Conservation (phyloP, 257 asterid genomes). For the Paraleonurus japonicus region DNA sequence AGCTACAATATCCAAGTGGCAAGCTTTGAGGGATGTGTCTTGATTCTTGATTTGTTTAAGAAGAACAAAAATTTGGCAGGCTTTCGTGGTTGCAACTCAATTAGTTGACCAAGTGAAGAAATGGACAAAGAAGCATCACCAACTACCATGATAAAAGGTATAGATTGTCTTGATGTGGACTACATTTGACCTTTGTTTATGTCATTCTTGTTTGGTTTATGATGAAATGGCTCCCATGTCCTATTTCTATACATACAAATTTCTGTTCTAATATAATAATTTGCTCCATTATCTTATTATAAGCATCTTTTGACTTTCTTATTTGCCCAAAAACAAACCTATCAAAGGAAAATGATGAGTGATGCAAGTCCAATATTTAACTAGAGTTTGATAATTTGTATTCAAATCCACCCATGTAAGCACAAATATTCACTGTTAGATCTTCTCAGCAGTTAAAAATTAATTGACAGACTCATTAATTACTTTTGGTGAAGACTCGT, state of each 20-base stretch:
- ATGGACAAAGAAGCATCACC: conserved; percentile 13
- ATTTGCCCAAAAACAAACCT: not conserved
- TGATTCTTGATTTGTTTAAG: not conserved
- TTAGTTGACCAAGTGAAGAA: conserved; percentile 35
- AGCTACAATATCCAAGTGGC: conserved; percentile 62
- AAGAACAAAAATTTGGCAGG: conserved; percentile 34
- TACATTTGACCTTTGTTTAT: conserved; percentile 38
- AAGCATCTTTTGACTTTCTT: conserved; percentile 10
- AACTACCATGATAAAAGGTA: conserved; percentile 29
- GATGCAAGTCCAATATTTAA: not conserved
- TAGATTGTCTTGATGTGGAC: conserved; percentile 28
- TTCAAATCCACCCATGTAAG: not conserved
- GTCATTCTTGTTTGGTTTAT: conserved; percentile 14
- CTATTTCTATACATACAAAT: not conserved
- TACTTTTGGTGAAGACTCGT: not conserved
- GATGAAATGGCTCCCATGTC: conserved; percentile 44
- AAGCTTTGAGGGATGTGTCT: conserved; percentile 15
- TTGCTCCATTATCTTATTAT: not conserved
- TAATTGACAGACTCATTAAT: not conserved
- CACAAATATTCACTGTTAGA: not conserved
- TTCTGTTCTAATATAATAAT: not conserved
- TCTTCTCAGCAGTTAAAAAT: not conserved
- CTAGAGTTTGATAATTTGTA: not conserved
- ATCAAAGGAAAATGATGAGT: not conserved
- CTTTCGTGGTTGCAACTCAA: conserved; percentile 45